Percentiles rank a stretch among this genome's conserved stretches.
phyloP scores from a whole-genome alignment of 495 filamentous ascomycete species.

The Penicillium herquei region DNA sequence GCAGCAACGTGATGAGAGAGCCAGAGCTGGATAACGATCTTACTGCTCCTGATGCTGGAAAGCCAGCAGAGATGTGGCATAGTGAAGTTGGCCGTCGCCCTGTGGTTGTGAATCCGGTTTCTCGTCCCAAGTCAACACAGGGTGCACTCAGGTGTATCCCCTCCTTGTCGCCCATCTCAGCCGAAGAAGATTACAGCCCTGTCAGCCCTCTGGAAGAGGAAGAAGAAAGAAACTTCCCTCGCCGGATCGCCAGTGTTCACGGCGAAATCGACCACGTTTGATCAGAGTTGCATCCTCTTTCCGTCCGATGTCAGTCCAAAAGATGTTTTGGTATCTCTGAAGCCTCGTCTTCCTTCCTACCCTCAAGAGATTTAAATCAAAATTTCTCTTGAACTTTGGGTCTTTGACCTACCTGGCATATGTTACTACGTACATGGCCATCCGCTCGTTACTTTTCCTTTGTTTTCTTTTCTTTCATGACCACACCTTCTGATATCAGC shows the following conservation, averaged over 20 bases:
- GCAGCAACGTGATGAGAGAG: conserved; percentile 41
- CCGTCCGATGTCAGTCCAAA: neutral
- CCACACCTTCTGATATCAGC: conserved; percentile 1
- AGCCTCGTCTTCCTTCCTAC: neutral
- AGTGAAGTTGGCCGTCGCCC: conserved; percentile 53
- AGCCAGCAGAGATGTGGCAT: conserved; percentile 46
- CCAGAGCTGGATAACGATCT: conserved; percentile 26
- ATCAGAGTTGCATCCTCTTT: neutral
- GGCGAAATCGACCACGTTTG: conserved; percentile 58
- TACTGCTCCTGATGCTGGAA: conserved; percentile 20
- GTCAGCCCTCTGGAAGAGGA: conserved; percentile 36
- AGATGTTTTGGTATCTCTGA: conserved; percentile 5
- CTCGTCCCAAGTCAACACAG: conserved; percentile 64
- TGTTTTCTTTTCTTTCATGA: conserved; percentile 17
- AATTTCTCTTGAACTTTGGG: neutral
- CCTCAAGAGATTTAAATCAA: neutral
- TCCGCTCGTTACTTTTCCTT: conserved; percentile 35
- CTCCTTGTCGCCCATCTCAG: conserved; percentile 44
- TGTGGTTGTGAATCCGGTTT: conserved; percentile 41
- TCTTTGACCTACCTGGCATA: conserved; percentile 10
- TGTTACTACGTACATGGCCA: conserved; percentile 20
- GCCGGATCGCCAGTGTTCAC: conserved; percentile 65
- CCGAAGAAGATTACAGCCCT: conserved; percentile 41
- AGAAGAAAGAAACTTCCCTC: conserved; percentile 19
- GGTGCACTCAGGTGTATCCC: conserved; percentile 61